These are phyloP conservation scores for Aspergillus diversus DNA, from an alignment of 495 filamentous ascomycete species.

Conservation along the genomic window DNA sequence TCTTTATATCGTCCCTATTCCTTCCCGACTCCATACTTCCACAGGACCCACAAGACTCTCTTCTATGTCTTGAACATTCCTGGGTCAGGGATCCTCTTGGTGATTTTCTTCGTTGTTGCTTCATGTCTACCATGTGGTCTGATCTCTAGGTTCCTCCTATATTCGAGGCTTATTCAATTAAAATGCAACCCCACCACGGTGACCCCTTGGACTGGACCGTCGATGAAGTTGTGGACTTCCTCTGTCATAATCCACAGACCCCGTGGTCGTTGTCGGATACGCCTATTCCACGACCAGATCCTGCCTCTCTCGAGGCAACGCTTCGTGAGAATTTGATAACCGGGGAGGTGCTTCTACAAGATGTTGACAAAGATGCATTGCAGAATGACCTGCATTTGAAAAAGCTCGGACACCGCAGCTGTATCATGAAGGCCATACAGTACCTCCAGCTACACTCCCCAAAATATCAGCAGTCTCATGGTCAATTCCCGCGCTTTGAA, in stretches of 20 bases:
- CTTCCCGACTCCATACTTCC: background rate
- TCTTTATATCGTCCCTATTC: constrained; percentile 7
- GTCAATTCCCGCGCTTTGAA: background rate
- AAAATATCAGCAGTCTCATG: constrained; percentile 37
- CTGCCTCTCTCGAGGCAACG: constrained; percentile 48
- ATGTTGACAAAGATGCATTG: constrained; percentile 48
- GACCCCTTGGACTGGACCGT: constrained; percentile 73
- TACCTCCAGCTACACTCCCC: constrained; percentile 47
- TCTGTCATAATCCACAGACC: constrained; percentile 58
- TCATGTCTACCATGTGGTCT: too few species aligned
- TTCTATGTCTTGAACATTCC: too few species aligned
- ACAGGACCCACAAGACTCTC: too few species aligned
- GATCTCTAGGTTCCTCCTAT: too few species aligned
- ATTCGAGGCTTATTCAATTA: background rate
- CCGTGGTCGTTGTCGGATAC: constrained; percentile 41
- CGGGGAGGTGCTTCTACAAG: constrained; percentile 62
- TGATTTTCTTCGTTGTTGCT: too few species aligned
- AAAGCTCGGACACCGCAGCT: constrained; percentile 48
- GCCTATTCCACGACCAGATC: constrained; percentile 51
- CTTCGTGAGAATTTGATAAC: constrained; percentile 63
- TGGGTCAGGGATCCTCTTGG: too few species aligned
- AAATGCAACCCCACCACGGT: constrained; percentile 23
- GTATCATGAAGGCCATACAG: constrained; percentile 49
- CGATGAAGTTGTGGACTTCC: constrained; percentile 64
- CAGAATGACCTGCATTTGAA: constrained; percentile 55